Conservation (phyloP, 108 stramenopile genomes). For the Cylindrotheca fusiformis region DNA sequence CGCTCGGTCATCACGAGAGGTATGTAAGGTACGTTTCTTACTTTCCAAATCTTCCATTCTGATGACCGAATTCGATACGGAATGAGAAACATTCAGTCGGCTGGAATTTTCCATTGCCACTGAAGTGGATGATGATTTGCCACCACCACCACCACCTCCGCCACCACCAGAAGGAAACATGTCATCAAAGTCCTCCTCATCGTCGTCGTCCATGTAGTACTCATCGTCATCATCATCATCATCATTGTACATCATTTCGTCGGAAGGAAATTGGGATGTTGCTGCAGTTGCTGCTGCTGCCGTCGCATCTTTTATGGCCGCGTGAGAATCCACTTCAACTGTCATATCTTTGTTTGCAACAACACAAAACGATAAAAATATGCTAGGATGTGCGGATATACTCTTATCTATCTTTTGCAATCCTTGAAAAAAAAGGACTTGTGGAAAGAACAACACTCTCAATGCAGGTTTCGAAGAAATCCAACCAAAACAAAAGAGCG, state of each 20-base stretch:
- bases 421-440: not conserved
- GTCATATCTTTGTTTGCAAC: not conserved
- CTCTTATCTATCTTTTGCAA: not conserved
- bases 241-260: conserved; percentile 7
- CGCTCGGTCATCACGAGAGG: conserved; percentile 93
- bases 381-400: not conserved
- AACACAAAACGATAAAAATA: not conserved
- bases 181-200: conserved; percentile 7
- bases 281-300: not conserved
- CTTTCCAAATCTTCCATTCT: conserved; percentile 89
- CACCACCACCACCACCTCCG: conserved; percentile 9
- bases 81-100: conserved; percentile 86
- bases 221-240: conserved; percentile 31
- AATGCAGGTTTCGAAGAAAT: too few species aligned
- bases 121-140: too few species aligned
- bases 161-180: conserved; percentile 5
- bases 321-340: not conserved
- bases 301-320: not conserved
- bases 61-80: conserved; percentile 81
- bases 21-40: conserved; percentile 80
- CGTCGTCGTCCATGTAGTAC: conserved; percentile 25
- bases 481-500: too few species aligned
- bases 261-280: too few species aligned
- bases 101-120: not conserved
- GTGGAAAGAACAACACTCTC: too few species aligned